Percentiles rank a stretch among this genome's conserved stretches.
These are phyloP conservation scores for Glebionis coronaria DNA, from an alignment of 129 eudicot genomes.

Conservation along the genomic window DNA sequence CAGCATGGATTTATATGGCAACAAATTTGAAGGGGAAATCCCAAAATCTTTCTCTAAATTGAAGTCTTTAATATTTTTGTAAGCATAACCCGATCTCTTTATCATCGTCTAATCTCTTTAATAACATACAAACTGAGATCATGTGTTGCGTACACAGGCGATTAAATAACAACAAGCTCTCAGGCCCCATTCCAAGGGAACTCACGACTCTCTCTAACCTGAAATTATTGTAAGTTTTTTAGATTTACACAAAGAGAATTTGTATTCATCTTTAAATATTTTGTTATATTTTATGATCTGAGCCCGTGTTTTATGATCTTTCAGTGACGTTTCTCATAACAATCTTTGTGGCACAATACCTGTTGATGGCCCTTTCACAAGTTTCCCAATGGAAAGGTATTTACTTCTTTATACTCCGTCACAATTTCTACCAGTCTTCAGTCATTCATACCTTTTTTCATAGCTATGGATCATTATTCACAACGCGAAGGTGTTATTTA, in stretches of 20 bases:
- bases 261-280: background rate
- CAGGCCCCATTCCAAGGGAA: conserved; percentile 86
- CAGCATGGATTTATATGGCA: conserved; percentile 83
- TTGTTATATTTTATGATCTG: background rate
- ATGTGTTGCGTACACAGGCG: conserved; percentile 47
- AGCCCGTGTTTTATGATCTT: conserved; percentile 5
- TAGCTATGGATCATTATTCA: background rate
- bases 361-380: conserved; percentile 74
- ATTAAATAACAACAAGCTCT: conserved; percentile 65
- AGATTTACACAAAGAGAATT: background rate
- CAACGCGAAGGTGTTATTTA: background rate
- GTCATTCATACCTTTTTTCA: background rate
- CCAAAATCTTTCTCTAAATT: conserved; percentile 70
- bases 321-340: conserved; percentile 76
- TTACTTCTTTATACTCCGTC: background rate
- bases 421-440: conserved; percentile 9
- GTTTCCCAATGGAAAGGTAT: conserved; percentile 68
- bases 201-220: conserved; percentile 64
- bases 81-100: conserved; percentile 28
- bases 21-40: conserved; percentile 64
- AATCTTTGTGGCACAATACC: conserved; percentile 90
- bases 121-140: conserved; percentile 1
- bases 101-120: background rate
- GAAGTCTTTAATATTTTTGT: conserved; percentile 73
- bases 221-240: conserved; percentile 70